phyloP scores from a whole-genome alignment of 345 rosid species.

The Nephelium lappaceum region DNA sequence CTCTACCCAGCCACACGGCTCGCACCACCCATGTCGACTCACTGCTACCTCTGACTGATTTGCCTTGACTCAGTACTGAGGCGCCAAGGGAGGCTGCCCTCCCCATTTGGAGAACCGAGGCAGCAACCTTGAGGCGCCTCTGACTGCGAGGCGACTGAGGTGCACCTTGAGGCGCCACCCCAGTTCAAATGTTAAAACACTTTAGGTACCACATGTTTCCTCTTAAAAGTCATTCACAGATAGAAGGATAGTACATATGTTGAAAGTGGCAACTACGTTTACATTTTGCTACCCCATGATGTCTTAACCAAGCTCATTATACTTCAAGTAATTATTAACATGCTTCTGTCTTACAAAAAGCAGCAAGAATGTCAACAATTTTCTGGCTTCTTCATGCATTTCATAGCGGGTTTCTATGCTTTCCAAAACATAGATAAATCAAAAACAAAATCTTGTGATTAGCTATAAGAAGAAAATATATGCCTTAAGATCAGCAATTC shows the following conservation, averaged over 20 bases:
- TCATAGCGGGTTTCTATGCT: neutral
- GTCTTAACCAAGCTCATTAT: neutral
- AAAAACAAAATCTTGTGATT: neutral
- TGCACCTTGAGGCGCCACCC: too few species aligned
- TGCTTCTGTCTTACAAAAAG: neutral
- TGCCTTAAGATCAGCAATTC: neutral
- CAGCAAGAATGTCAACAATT: neutral
- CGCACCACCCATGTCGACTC: too few species aligned
- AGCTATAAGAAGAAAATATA: neutral
- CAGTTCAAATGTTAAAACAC: too few species aligned
- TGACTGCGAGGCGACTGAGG: too few species aligned
- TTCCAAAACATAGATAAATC: slow-evolving; percentile 1
- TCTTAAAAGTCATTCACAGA: neutral
- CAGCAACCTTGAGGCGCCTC: too few species aligned
- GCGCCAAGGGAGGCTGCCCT: too few species aligned
- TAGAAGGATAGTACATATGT: neutral
- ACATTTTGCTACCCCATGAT: neutral
- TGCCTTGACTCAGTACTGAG: too few species aligned
- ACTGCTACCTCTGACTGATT: too few species aligned
- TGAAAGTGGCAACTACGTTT: neutral
- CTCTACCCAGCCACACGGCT: too few species aligned
- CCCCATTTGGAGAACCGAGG: too few species aligned
- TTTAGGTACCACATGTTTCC: neutral
- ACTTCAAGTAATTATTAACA: neutral
- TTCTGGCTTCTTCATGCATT: neutral